Base-by-base conservation (phyloP, 768 basidiomycete genomes). In the Pulveroboletus sp. region DNA sequence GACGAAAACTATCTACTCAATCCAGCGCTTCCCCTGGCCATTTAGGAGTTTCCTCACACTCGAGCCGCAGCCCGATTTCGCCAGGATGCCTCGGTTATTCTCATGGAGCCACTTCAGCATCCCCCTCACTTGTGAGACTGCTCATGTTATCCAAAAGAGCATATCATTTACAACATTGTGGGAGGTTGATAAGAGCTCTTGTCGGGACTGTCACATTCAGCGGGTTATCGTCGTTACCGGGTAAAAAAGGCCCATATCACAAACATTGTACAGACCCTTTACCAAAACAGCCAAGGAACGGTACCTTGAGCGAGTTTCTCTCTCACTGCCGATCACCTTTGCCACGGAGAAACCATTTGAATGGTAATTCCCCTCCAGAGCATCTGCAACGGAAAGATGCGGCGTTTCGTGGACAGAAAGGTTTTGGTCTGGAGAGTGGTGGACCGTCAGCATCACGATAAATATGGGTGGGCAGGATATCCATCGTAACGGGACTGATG, bases 371-470 rank as follows among this genome's bases (percentile, higher is more conserved):
- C 76, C 8, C 71, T 87, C 46, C 59, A 66, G 37, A 85, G 87
- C 51, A 80, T 81, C 8, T 59, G 84, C 55, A 76, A 78, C 58
- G 77, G 76, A 43, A 75, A 75, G 36, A 78, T 77, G 39, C 74
- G 73, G 56, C 71, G 75, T 38, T 75, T 89, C n/a, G 57, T 59
- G 15, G 68, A 74, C 46, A 77, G 78, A 18, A 82, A 86, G 28
- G 77, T 77, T 44, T 70, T 72, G 4, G 83, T 88, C 50, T 88
- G 51, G 73, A 78, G 60, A 75, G 77, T 6, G 77, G 85, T 37
- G 85, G 85, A 5, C 86, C 84, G 8, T 85, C 85, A 39, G 81
- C 3, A 80, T 87, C 55, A 78, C 86, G 38, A 73, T 88, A 31
- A 81, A 85, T 71, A 85, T 85, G 44, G 62, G 48, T 50, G 43